These are phyloP conservation scores for Narthecium ossifragum DNA, from an alignment of 106 monocot genomes.

Conservation along the genomic window DNA sequence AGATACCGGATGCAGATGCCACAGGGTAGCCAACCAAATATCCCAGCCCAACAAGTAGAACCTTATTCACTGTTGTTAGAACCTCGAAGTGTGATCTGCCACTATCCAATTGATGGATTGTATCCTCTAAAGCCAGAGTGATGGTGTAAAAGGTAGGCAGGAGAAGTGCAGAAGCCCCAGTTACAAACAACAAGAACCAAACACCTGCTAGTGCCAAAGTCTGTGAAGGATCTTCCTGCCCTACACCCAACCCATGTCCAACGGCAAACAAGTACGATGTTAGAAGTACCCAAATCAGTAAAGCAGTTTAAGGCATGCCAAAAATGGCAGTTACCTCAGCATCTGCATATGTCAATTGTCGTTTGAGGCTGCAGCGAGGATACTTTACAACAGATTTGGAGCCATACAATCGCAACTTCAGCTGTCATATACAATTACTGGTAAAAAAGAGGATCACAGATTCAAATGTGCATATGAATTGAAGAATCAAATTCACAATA, in stretches of 20 bases:
- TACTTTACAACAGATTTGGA: constrained; percentile 92
- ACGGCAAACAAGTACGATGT: too few relatives aligned
- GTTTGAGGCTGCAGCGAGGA: constrained; percentile 87
- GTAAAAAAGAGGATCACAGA: not conserved
- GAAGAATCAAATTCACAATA: not conserved
- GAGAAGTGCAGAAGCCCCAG: constrained; percentile 46
- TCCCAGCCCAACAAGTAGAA: constrained; percentile 57
- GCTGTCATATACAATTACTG: constrained; percentile 23
- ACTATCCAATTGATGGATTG: constrained; percentile 19
- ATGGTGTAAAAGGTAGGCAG: constrained; percentile 44
- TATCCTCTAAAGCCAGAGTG: constrained; percentile 27
- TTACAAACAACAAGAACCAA: constrained; percentile 64
- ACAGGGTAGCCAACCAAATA: constrained; percentile 66
- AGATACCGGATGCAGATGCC: constrained; percentile 82
- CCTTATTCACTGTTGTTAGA: constrained; percentile 28
- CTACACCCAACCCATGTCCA: constrained; percentile 69
- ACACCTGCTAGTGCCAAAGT: constrained; percentile 76
- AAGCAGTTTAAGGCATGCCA: too few relatives aligned
- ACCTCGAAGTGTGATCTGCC: constrained; percentile 41
- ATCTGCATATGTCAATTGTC: constrained; percentile 87
- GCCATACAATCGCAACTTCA: constrained; percentile 81
- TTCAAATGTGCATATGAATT: not conserved
- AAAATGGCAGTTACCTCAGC: constrained; percentile 72
- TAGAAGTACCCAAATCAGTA: too few relatives aligned
- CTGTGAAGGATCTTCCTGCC: constrained; percentile 97